Conservation (phyloP, 257 asterid genomes). For the Rauvolfia tetraphylla region DNA sequence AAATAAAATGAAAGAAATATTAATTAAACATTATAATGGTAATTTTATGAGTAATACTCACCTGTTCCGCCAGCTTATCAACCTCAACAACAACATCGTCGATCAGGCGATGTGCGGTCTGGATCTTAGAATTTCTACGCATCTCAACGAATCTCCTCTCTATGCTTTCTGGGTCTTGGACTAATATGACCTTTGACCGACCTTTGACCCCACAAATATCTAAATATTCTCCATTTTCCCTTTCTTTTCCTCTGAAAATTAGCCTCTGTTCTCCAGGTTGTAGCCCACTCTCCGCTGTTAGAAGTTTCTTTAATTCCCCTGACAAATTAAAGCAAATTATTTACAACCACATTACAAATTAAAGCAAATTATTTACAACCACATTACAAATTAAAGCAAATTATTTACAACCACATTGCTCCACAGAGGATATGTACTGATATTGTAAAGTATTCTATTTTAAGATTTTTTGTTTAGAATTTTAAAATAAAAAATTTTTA, state of each 20-base stretch:
- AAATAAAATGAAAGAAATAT: no score
- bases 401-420: no score
- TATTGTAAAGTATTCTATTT: no score
- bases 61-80: conserved; percentile 64
- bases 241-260: conserved; percentile 55
- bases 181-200: conserved; percentile 48
- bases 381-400: no score
- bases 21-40: no score
- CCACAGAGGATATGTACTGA: no score
- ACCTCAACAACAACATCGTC: conserved; percentile 42
- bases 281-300: conserved; percentile 54
- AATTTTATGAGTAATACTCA: conserved; percentile 1
- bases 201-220: conserved; percentile 64
- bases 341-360: no score
- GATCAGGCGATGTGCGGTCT: conserved; percentile 43
- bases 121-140: conserved; percentile 57
- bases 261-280: conserved; percentile 55
- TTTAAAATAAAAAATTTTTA: no score
- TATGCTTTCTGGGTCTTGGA: conserved; percentile 54
- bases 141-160: conserved; percentile 42
- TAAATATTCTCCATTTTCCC: conserved; percentile 55
- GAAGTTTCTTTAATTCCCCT: conserved; percentile 66
- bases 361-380: no score
- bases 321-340: conserved; percentile 1
- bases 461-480: no score